These are phyloP conservation scores for Ustulina deusta DNA, from an alignment of 2,329 filamentous ascomycete species.

Conservation along the genomic window DNA sequence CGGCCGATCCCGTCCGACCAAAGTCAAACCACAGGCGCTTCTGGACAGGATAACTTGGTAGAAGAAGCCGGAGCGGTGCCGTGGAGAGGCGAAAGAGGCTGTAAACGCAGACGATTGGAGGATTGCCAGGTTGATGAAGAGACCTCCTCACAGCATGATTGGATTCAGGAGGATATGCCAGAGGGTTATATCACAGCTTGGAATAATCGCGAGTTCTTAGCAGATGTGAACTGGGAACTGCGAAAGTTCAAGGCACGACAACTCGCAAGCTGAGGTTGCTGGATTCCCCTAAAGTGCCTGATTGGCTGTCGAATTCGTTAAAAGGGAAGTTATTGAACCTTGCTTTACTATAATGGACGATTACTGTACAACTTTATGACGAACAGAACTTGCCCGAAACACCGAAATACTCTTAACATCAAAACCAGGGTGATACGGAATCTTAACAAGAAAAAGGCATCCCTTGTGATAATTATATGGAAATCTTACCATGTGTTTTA, in stretches of 20 bases:
- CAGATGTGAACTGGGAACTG: slow-evolving; percentile 22
- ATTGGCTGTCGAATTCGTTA: no score
- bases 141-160: not conserved
- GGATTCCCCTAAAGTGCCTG: no score
- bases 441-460: no score
- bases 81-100: not conserved
- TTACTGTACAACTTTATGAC: no score
- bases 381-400: no score
- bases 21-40: slow-evolving; percentile 13
- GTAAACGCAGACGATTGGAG: slow-evolving; percentile 8
- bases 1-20: slow-evolving; percentile 2
- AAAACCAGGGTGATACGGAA: no score
- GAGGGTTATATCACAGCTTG: slow-evolving; percentile 15
- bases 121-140: slow-evolving; percentile 14
- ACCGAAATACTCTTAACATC: no score
- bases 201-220: slow-evolving; percentile 27
- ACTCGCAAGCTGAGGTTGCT: slow-evolving; percentile 9
- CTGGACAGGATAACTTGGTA: not conserved
- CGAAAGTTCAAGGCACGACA: slow-evolving; percentile 19
- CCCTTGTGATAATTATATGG: no score
- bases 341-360: no score
- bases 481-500: no score
- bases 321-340: no score
- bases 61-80: not conserved
- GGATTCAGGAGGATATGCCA: slow-evolving; percentile 7